Base-by-base conservation (phyloP, 495 filamentous ascomycete species). In the Podospora australis region DNA sequence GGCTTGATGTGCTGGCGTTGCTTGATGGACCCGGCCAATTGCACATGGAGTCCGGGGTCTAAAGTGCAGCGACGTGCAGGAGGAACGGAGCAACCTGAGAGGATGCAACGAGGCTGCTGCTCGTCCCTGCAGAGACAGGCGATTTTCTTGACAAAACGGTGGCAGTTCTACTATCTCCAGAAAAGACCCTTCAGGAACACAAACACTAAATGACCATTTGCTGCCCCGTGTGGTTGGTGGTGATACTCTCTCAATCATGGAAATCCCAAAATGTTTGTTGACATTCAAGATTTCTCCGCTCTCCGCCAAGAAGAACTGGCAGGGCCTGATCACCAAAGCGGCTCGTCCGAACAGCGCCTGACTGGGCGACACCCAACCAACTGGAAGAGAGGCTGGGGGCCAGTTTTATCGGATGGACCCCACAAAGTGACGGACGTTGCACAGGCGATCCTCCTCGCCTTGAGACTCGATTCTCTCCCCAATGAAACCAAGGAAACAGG, bases 1-100 rank as follows among this genome's bases (percentile, higher is more conserved):
- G 35, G 55, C 55, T 66, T 55, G 63, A 62, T 68, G 65, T 57
- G 65, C 57, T 68, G 65, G 63, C 64, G 56, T 46, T 65, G 64
- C 60, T 64, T 59, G 53, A 56, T 11, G 49, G 48, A 14, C 24
- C 50, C 46, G 52, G 56, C 64, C 64, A 67, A 67, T 67, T 60
- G 62, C 39, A 49, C 51, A 29, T 39, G 50, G 52, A 59, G 46
- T 55, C 57, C 49, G 54, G 57, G 54, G 59, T 64, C 48, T 52
- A 39, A 50, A 53, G 55, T 66, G 60, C 62, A 68, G 59, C 54
- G 52, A 57, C 52, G 38, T 65, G 59, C 59, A 65, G 62, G 56
- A 35, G 49, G 35, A 26, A 32, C n/a, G 25, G 25, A 34, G 28
- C 20, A 14, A 10, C 17, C 4, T 20, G 17, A 50, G 29, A 45